A percentile compares a stretch with the other conserved stretches of the same genome.
Conservation (phyloP, 129 eudicot species). For the Escallonia rubra region DNA sequence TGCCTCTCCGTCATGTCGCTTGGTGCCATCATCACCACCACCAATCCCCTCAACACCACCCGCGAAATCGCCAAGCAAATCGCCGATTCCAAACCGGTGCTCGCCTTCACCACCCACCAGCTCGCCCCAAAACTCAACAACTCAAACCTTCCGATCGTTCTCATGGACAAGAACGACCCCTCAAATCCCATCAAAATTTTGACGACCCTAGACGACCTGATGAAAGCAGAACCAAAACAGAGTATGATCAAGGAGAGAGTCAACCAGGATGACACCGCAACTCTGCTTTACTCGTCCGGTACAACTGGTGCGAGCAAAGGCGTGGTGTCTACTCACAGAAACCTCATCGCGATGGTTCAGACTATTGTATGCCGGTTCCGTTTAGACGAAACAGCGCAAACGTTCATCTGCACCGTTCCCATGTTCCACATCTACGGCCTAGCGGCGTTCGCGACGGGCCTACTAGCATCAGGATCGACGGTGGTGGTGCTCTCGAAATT, state of each 20-base stretch:
- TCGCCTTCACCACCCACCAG: constrained; percentile 62
- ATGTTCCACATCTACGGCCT: constrained; percentile 97
- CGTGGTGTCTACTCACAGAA: constrained; percentile 81
- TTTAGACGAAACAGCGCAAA: constrained; percentile 23
- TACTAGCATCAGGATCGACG: constrained; percentile 78
- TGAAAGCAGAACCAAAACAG: constrained; percentile 39
- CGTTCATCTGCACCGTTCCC: constrained; percentile 83
- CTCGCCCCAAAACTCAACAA: constrained; percentile 56
- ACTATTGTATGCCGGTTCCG: constrained; percentile 48
- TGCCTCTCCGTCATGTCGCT: constrained; percentile 88
- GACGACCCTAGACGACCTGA: constrained; percentile 41
- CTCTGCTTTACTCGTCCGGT: constrained; percentile 85
- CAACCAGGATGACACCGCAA: constrained; percentile 68
- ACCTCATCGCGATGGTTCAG: constrained; percentile 78
- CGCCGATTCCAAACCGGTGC: constrained; percentile 67
- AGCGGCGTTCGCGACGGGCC: constrained; percentile 78
- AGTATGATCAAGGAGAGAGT: constrained; percentile 55
- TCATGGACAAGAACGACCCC: constrained; percentile 12
- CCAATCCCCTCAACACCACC: constrained; percentile 74
- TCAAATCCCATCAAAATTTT: constrained; percentile 4
- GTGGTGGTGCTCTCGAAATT: constrained; percentile 71
- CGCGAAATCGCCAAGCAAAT: constrained; percentile 75
- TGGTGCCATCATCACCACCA: constrained; percentile 89
- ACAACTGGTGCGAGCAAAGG: constrained; percentile 98
- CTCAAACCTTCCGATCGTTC: constrained; percentile 49